A percentile compares a stretch with the other conserved stretches of the same genome.
phyloP scores from a whole-genome alignment of 441 rosid genomes.

The Bruguiera hainesii region DNA sequence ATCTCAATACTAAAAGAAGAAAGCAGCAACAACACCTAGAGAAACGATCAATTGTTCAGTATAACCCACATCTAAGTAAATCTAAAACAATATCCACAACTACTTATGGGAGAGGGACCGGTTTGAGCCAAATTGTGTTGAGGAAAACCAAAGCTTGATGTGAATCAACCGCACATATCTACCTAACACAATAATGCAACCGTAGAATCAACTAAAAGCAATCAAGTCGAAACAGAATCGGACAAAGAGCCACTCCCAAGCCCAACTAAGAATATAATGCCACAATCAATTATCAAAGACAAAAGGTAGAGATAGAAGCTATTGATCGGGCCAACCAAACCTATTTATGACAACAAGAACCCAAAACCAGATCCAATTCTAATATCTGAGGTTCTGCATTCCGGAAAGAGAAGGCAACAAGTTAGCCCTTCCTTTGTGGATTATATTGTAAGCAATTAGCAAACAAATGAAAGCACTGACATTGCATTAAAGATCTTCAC shows the following conservation, averaged over 20 bases:
- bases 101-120: too few relatives aligned
- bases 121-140: too few relatives aligned
- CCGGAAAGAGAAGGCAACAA: too few relatives aligned
- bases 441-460: too few relatives aligned
- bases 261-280: background rate
- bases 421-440: too few relatives aligned
- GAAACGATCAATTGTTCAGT: background rate
- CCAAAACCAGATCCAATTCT: background rate
- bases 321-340: too few relatives aligned
- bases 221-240: background rate
- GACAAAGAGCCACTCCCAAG: background rate
- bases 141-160: too few relatives aligned
- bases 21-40: background rate
- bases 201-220: background rate
- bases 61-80: background rate
- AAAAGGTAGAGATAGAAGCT: background rate
- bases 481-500: too few relatives aligned
- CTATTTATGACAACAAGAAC: background rate
- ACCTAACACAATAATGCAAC: background rate
- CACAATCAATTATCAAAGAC: background rate
- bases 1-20: background rate
- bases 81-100: too few relatives aligned
- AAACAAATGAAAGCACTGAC: too few relatives aligned
- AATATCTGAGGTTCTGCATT: too few relatives aligned
- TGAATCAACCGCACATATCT: too few relatives aligned